Conservation (phyloP, 148 eudicot genomes). For the Cornus florida region DNA sequence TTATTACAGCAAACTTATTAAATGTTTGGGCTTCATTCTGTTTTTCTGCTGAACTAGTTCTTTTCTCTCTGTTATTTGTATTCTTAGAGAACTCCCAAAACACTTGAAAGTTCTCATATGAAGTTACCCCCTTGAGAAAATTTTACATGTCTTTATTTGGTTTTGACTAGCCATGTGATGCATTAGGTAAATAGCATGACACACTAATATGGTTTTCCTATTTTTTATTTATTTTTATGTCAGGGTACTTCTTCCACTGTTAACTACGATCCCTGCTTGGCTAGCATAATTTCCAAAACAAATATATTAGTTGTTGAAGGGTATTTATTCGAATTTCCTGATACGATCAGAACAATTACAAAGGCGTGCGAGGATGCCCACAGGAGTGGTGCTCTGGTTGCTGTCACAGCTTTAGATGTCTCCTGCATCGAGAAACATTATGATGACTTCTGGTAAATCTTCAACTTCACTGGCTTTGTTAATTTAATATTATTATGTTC, state of each 20-base stretch:
- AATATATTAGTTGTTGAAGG: constrained; percentile 90
- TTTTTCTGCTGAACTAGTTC: not conserved
- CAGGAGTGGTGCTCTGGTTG: constrained; percentile 77
- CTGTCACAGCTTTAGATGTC: constrained; percentile 93
- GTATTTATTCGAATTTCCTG: constrained; percentile 88
- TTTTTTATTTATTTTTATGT: constrained; percentile 19
- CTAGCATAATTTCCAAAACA: constrained; percentile 66
- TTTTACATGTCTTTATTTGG: not conserved
- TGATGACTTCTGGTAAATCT: constrained; percentile 81
- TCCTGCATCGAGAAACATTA: constrained; percentile 95
- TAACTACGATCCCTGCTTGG: constrained; percentile 73
- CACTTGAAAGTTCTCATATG: not conserved
- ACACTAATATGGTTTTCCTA: constrained; percentile 9
- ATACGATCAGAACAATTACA: constrained; percentile 76
- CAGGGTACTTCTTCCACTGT: constrained; percentile 92
- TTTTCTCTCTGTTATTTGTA: not conserved
- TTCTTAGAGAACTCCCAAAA: not conserved
- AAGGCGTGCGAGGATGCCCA: constrained; percentile 89
- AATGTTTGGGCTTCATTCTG: not conserved
- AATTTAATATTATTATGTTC: too few relatives aligned
- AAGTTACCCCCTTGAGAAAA: not conserved
- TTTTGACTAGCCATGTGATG: not conserved
- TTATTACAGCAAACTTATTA: too few relatives aligned
- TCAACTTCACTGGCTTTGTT: not conserved
- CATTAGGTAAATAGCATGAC: not conserved